Base-by-base conservation (phyloP, 2,329 filamentous ascomycete genomes). In the Exophiala aquamarina region DNA sequence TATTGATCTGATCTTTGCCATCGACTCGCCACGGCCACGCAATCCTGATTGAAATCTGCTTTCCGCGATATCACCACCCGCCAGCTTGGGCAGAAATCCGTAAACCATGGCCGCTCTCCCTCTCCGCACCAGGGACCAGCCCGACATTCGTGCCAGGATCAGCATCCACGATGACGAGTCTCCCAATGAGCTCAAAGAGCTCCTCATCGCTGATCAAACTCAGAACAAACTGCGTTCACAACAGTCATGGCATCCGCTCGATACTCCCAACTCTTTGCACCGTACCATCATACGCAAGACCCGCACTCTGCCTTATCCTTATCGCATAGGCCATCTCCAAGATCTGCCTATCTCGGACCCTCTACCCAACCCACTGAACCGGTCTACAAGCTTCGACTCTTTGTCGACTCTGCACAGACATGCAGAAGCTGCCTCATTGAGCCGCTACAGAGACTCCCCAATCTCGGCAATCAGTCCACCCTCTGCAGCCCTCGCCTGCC, bases 301-400 rank as follows among this genome's bases (percentile, higher is more conserved):
- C 33, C 41, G 47, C 13, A 54, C 47, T 15, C 33, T 45, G 23
- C 44, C 47, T 29, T 46, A 48, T 49, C 49, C 48, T 50, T 41
- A 54, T 47, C 47, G 41, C 20, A 15, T 44, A 7, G 38, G 47
- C 18, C 40, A 49, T 26, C 35, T 44, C 35, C 40, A 26, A 43
- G 48, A 51, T 21, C 19, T 45, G 31, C 44, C 38, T 20, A 28
- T 41, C 17, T 49, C 46, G 4, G 51, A 50, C 18, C 28, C 46
- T 34, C 44, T 48, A 13, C 47, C 47, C 6, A 41, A 38, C 23
- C 41, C 41, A n/a, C 23, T 26, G 23, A 46, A 45, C 33, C 26
- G 50, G 29, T 49, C 50, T 14, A 39, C 45, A 44, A 56, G 54
- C 23, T 41, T 56, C 42, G 48, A 54, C 40, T 56, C 54, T 3